A percentile compares a stretch with the other conserved stretches of the same genome.
These are phyloP conservation scores for Zymoseptoria tritici DNA, from an alignment of 2,329 filamentous ascomycete genomes.

Conservation along the genomic window DNA sequence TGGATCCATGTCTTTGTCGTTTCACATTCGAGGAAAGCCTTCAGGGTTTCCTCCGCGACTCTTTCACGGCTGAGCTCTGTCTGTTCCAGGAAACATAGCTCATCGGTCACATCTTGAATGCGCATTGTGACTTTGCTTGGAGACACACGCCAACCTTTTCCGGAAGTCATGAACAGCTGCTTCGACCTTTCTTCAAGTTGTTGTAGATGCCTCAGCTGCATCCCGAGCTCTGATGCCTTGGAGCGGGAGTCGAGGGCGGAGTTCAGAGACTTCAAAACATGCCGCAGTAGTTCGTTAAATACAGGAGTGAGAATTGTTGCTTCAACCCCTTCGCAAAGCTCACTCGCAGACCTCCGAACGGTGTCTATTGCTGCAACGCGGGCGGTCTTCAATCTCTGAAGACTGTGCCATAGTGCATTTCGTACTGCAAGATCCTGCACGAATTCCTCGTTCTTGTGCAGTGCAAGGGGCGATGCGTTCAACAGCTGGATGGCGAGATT, in stretches of 20 bases:
- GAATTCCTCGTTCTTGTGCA: no score
- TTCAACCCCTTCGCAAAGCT: not conserved
- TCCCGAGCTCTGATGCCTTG: not conserved
- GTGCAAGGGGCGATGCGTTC: no score
- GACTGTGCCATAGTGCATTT: no score
- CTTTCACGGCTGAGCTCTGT: not conserved
- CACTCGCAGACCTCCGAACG: no score
- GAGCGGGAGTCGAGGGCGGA: not conserved
- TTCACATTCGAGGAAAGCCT: not conserved
- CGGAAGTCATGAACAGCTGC: not conserved
- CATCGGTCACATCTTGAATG: not conserved
- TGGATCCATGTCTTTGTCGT: not conserved
- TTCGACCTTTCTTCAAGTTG: not conserved
- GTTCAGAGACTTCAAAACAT: not conserved
- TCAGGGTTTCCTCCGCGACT: not conserved
- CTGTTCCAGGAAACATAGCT: not conserved
- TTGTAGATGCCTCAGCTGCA: not conserved
- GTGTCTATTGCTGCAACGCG: no score
- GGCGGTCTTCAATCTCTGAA: no score
- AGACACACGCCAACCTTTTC: not conserved
- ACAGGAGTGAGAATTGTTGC: not conserved
- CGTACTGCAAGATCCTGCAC: no score
- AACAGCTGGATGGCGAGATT: no score
- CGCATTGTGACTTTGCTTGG: not conserved
- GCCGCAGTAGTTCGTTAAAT: not conserved